These are phyloP conservation scores for Podospora appendiculata DNA, from an alignment of 495 filamentous ascomycete species.

Conservation along the genomic window DNA sequence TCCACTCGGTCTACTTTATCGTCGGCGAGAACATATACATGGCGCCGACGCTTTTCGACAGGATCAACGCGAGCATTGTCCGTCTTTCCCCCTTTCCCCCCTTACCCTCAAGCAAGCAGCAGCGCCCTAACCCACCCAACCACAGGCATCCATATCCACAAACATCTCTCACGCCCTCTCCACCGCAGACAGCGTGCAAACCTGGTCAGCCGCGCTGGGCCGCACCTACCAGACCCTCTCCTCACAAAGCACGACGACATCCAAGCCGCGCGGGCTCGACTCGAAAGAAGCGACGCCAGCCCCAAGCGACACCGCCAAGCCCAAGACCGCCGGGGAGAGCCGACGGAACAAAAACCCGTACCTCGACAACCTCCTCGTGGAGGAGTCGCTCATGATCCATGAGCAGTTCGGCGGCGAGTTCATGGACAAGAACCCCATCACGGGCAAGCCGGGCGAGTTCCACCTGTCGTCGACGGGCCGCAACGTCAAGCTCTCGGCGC, in stretches of 20 bases:
- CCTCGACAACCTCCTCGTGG: constrained; percentile 48
- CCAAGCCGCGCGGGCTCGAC: constrained; percentile 24
- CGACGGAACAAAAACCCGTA: constrained; percentile 22
- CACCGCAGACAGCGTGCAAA: constrained; percentile 48
- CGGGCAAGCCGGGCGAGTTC: constrained; percentile 82
- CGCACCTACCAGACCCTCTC: constrained; percentile 57
- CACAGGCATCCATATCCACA: constrained; percentile 48
- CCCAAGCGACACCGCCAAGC: constrained; percentile 32
- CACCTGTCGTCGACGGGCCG: constrained; percentile 57
- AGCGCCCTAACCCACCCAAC: constrained; percentile 9
- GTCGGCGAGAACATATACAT: constrained; percentile 82
- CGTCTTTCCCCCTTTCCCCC: constrained; percentile 7
- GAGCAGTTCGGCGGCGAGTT: constrained; percentile 65
- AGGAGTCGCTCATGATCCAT: constrained; percentile 59
- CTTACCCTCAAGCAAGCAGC: constrained; percentile 2
- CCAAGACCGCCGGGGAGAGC: not conserved
- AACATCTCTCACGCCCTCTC: constrained; percentile 61
- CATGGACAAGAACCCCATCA: constrained; percentile 86
- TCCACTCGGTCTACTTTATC: constrained; percentile 76
- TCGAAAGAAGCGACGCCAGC: constrained; percentile 56
- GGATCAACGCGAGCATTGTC: constrained; percentile 71
- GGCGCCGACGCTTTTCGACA: constrained; percentile 73
- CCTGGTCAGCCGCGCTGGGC: constrained; percentile 65
- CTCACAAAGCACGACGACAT: constrained; percentile 17
- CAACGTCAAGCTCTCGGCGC: constrained; percentile 26